A percentile compares a stretch with the other conserved stretches of the same genome.
Conservation (phyloP, 768 basidiomycete species). For the Fomitopsis pulvina region DNA sequence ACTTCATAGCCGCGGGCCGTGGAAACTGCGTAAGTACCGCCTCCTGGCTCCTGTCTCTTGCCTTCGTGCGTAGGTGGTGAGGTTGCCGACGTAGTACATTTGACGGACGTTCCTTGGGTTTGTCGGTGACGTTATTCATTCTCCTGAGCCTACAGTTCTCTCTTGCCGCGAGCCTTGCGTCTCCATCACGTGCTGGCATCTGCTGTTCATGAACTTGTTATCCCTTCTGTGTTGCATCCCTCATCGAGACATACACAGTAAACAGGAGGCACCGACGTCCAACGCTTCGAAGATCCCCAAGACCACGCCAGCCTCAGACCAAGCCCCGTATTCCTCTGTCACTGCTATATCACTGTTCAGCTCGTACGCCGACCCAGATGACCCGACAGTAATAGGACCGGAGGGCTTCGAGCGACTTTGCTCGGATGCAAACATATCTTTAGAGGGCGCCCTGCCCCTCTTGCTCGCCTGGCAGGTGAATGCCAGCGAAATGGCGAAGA, state of each 20-base stretch:
- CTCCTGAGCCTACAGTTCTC: too few relatives aligned
- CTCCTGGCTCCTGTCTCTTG: not conserved
- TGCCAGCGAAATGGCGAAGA: slow-evolving; percentile 66
- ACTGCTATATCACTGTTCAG: slow-evolving; percentile 53
- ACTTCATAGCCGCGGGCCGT: slow-evolving; percentile 1
- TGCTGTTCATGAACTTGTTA: slow-evolving; percentile 48
- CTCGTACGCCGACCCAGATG: slow-evolving; percentile 48
- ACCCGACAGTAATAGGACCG: slow-evolving; percentile 53
- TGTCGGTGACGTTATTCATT: not conserved
- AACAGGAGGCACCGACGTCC: not conserved
- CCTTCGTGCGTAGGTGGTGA: slow-evolving; percentile 1
- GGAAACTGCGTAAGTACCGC: not conserved
- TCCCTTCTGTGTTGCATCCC: slow-evolving; percentile 60
- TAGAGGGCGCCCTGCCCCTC: slow-evolving; percentile 69
- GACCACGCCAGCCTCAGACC: slow-evolving; percentile 5
- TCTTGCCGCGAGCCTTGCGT: not conserved
- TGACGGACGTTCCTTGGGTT: not conserved
- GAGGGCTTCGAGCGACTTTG: slow-evolving; percentile 72
- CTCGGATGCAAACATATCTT: slow-evolving; percentile 57
- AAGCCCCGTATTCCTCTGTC: slow-evolving; percentile 40
- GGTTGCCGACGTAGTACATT: not conserved
- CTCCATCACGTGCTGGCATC: not conserved
- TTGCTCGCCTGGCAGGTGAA: slow-evolving; percentile 72
- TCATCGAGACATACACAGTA: slow-evolving; percentile 38
- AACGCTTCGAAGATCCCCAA: slow-evolving; percentile 12